phyloP scores from a whole-genome alignment of 202 grass and related monocot species.

The Hordeum pubiflorum region DNA sequence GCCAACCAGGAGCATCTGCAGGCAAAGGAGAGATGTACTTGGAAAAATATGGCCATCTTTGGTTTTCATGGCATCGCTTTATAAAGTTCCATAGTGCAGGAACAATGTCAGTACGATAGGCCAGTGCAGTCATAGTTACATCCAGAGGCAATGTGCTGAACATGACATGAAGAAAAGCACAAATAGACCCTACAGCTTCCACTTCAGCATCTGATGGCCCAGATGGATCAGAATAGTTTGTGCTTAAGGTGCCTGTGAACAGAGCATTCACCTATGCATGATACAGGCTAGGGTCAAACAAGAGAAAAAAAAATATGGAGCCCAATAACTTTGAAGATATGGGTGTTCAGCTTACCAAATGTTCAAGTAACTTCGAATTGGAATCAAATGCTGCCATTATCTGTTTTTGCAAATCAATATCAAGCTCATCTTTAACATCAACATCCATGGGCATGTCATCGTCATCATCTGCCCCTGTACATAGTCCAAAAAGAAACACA shows the following conservation, averaged over 20 bases:
- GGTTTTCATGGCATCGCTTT: conserved; percentile 74
- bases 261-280: conserved; percentile 76
- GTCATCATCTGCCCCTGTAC: conserved; percentile 44
- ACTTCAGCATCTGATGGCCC: conserved; percentile 56
- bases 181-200: conserved; percentile 87
- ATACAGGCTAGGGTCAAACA: conserved; percentile 35
- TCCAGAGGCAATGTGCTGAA: conserved; percentile 73
- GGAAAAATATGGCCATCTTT: conserved; percentile 71
- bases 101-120: conserved; percentile 95
- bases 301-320: conserved; percentile 21
- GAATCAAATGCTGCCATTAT: conserved; percentile 86
- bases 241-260: conserved; percentile 58
- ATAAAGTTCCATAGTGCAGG: conserved; percentile 84
- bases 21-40: conserved; percentile 52
- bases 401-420: conserved; percentile 67
- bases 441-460: conserved; percentile 72
- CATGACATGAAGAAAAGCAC: conserved; percentile 87
- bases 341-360: conserved; percentile 47
- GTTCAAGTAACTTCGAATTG: conserved; percentile 67
- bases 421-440: conserved; percentile 47
- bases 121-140: conserved; percentile 67
- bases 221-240: conserved; percentile 40
- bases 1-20: conserved; percentile 63
- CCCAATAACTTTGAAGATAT: background rate
- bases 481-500: conserved; percentile 18